Base-by-base conservation (phyloP, 495 filamentous ascomycete species). In the Penicilliopsis zonata region DNA sequence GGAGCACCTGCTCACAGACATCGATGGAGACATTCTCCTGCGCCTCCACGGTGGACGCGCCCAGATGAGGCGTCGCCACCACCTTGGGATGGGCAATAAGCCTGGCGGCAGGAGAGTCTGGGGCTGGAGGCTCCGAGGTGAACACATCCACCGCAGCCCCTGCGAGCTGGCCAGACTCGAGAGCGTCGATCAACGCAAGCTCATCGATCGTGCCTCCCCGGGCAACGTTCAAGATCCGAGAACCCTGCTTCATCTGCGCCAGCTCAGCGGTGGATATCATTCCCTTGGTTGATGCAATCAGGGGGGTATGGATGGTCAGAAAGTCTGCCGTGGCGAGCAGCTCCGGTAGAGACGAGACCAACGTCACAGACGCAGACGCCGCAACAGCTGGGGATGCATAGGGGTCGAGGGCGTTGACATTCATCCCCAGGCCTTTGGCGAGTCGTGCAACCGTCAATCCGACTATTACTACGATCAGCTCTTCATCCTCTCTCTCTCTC, bases 191-290 rank as follows among this genome's bases (percentile, higher is more conserved):
- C 9, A 86, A 57, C 2, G 80, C 80, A 10, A 48, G 57, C 52
- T 86, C 81, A 39, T 85, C 77, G 37, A 82, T 76, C 28, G 81
- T 78, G 2, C 78, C 78, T n/a, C 81, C 81, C 13, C 81, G 53
- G 3, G 77, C 77, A 2, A 82, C 79, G 36, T 85, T 83, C 19
- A 82, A 50, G 19, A 82, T 72, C 9, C 76, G 58, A 5, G 75
- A 68, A 10, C 70, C 72, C 17, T 49, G 52, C 50, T 80, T 82
- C 80, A 86, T 84, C 28, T 57, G 61, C 18, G 49, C 47, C n/a
- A 86, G 52, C 46, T 86, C 76, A 2, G 51, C 45, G 5, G 59
- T 59, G 13, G 70, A 63, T 3, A 85, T 70, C 48, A 86, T 59
- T 30, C 78, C 74, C 10, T 70, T 68, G 5, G 81, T 86, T 5